Evolutionary conservation across 345 rosid species (phyloP), one percentile per base, ranked within the genome.

Genomic region (Isatis tinctoria): DNA sequence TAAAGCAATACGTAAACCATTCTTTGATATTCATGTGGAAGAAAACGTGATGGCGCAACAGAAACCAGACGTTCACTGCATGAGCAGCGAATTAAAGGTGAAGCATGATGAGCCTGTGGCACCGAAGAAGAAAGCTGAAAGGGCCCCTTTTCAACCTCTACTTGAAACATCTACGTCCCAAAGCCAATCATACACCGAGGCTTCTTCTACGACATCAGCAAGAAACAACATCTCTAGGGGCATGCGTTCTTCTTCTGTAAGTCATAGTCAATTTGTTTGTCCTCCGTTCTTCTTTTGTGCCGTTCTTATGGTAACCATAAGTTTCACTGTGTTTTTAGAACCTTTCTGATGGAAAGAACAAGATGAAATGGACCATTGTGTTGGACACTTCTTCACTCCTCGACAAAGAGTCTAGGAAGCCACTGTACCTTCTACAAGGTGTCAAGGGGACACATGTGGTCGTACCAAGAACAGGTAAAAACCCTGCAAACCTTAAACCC

Each of bases 401-500:
- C 52, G 85, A 85, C 78, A 87, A 77, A 70, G 89, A 83, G 40
- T 87, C 94, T 22, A 84, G 86, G 81, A 89, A 84, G 79, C 78
- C 94, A 44, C 73, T 92, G 52, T 88, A 87, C 82, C 86, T 92
- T 51, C 84, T 95, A 67, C 89, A 87, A 84, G 99, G 98, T 75
- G 87, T 95, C 72, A 90, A 85, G 79, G 85, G 94, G 52, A 95
- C 98, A 49, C 87, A 64, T 26, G 53, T 95, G 67, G 70, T 89
- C 75, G 74, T 92, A 68, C 96, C 96, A 60, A 81, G 90, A 78
- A 87, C 75, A 48, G 97, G 99, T 92, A 87, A 81, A 40, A 49
- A 18, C 27, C 36, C 4, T 22, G 39, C 28, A 47, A 32, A 20
- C 35, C 30, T 2, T 33, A 14, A 16, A 39, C 41, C 26, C 17